These are phyloP conservation scores for Pseudozyma sp. DNA, from an alignment of 1,284 basidiomycete genomes.

Conservation along the genomic window DNA sequence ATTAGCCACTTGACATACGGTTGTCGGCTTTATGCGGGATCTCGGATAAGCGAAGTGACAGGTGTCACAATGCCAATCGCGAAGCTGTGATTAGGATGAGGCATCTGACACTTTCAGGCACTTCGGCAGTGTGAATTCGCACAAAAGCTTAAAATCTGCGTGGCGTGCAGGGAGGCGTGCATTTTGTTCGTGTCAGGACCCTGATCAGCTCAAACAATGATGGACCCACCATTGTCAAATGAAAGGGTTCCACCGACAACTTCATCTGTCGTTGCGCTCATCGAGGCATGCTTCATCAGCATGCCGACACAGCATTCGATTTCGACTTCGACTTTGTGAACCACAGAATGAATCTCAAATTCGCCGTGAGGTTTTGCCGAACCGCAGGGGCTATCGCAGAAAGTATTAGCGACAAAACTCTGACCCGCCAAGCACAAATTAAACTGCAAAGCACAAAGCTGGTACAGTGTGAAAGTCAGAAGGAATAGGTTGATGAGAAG, in stretches of 20 bases:
- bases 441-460: too few species aligned
- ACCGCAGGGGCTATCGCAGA: too few species aligned
- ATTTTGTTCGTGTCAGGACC: conserved; percentile 15
- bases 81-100: conserved; percentile 12
- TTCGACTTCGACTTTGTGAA: too few species aligned
- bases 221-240: not conserved
- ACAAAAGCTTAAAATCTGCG: not conserved
- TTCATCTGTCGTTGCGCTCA: not conserved
- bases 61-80: conserved; percentile 28
- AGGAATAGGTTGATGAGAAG: not conserved
- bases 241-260: conserved; percentile 1
- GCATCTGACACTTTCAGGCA: conserved; percentile 16
- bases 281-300: not conserved
- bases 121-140: not conserved
- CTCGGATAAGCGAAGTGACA: conserved; percentile 32
- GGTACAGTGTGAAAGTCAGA: too few species aligned
- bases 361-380: too few species aligned
- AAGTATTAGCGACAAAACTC: too few species aligned
- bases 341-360: too few species aligned
- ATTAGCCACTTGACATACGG: conserved; percentile 23
- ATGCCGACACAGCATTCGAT: too few species aligned
- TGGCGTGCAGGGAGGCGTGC: not conserved
- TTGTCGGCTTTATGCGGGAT: not conserved
- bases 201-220: conserved; percentile 14
- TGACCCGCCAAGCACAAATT: too few species aligned